Percentiles rank a stretch among this genome's conserved stretches.
phyloP scores from a whole-genome alignment of 345 rosid species.

The Gossypium turneri region DNA sequence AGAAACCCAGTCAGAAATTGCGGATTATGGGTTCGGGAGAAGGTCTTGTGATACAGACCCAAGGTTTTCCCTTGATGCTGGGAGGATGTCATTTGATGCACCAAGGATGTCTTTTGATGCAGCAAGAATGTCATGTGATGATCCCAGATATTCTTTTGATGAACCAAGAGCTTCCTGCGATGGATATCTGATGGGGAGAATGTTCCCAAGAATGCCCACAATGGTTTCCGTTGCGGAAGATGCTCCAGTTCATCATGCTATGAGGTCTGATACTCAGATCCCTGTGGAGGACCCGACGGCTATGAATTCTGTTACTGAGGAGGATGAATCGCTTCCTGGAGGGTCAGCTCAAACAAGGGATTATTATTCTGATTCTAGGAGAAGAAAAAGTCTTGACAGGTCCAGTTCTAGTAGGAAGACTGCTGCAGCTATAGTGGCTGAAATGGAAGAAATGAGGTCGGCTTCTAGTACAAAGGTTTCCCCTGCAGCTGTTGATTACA shows the following conservation, averaged over 20 bases:
- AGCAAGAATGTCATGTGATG: slow-evolving; percentile 83
- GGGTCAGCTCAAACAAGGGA: slow-evolving; percentile 90
- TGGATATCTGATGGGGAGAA: slow-evolving; percentile 70
- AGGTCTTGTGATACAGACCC: slow-evolving; percentile 99
- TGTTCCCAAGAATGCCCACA: slow-evolving; percentile 74
- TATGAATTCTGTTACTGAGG: slow-evolving; percentile 39
- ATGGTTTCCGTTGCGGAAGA: slow-evolving; percentile 94
- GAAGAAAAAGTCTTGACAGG: slow-evolving; percentile 89
- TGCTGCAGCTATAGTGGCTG: slow-evolving; percentile 76
- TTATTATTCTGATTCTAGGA: slow-evolving; percentile 73
- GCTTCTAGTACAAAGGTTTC: slow-evolving; percentile 68
- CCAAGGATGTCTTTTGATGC: slow-evolving; percentile 85
- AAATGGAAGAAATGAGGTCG: slow-evolving; percentile 65
- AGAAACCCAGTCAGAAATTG: slow-evolving; percentile 96
- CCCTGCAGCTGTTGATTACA: slow-evolving; percentile 50
- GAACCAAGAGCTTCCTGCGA: slow-evolving; percentile 99
- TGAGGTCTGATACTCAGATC: slow-evolving; percentile 63
- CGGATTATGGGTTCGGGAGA: slow-evolving; percentile 91
- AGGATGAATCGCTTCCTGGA: slow-evolving; percentile 64
- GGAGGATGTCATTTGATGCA: slow-evolving; percentile 60
- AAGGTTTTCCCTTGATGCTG: slow-evolving; percentile 73
- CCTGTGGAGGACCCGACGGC: slow-evolving; percentile 61
- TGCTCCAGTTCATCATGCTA: slow-evolving; percentile 60
- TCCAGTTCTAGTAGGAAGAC: slow-evolving; percentile 71
- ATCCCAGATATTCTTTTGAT: slow-evolving; percentile 80